Evolutionary conservation across 2,329 filamentous ascomycete genomes (phyloP).

Genomic region (Microthyrium microscopicum): DNA sequence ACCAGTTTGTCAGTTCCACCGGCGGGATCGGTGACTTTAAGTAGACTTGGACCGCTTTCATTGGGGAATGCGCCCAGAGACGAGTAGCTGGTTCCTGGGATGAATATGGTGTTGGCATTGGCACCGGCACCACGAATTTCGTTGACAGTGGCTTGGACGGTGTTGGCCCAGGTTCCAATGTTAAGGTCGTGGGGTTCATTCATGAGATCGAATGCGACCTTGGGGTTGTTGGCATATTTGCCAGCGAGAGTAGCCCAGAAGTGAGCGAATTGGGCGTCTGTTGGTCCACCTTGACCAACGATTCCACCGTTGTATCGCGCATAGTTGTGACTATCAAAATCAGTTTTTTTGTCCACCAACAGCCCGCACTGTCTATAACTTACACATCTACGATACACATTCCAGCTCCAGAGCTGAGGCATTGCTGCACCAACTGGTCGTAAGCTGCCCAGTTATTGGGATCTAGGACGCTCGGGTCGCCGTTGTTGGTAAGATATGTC

Average conservation of each 20-base stretch:
- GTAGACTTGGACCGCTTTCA: conserved; percentile 29
- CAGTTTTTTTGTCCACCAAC: too few relatives aligned
- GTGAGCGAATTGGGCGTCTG: conserved; percentile 38
- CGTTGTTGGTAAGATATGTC: conserved; percentile 41
- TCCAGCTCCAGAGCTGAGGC: conserved; percentile 37
- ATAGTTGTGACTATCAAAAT: conserved; percentile 35
- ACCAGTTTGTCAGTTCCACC: conserved; percentile 38
- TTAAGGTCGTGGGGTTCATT: conserved; percentile 47
- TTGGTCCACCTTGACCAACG: conserved; percentile 48
- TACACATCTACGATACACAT: conserved; percentile 41
- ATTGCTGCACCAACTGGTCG: conserved; percentile 39
- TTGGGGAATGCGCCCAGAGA: conserved; percentile 14
- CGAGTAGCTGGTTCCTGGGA: conserved; percentile 45
- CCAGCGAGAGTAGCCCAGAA: conserved; percentile 40
- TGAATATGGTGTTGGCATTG: conserved; percentile 43
- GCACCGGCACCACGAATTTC: conserved; percentile 49
- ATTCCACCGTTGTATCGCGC: conserved; percentile 43
- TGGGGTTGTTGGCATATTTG: conserved; percentile 38
- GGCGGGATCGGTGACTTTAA: conserved; percentile 41
- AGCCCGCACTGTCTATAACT: too few relatives aligned
- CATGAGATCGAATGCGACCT: conserved; percentile 49
- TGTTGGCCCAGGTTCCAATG: conserved; percentile 39
- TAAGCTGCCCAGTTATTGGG: conserved; percentile 32
- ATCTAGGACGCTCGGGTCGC: conserved; percentile 33
- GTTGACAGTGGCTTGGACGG: conserved; percentile 45